Evolutionary conservation across 495 filamentous ascomycete species (phyloP).

Genomic region (Aspergillus sclerotiicarbonarius): DNA sequence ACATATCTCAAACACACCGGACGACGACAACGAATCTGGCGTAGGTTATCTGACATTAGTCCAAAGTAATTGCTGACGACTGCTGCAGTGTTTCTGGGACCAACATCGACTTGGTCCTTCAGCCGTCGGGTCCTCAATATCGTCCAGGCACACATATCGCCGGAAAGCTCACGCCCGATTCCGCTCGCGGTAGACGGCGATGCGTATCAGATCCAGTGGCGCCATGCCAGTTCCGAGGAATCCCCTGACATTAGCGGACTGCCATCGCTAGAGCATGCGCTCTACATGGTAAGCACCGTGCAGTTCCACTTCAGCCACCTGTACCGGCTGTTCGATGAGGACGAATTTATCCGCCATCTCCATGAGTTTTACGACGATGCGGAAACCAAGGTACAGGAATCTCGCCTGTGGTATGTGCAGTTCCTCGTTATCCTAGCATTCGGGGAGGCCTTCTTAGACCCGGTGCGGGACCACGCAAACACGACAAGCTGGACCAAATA

Average conservation of each 20-base stretch:
- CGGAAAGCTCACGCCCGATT: constrained; percentile 19
- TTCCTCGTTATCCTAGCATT: constrained; percentile 34
- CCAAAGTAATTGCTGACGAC: background rate
- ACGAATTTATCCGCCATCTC: constrained; percentile 29
- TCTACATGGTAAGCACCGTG: constrained; percentile 31
- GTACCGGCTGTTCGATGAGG: constrained; percentile 33
- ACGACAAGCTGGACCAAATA: constrained; percentile 22
- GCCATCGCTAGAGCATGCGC: constrained; percentile 29
- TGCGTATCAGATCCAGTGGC: constrained; percentile 32
- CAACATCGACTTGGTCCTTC: constrained; percentile 40
- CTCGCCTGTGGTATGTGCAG: constrained; percentile 34
- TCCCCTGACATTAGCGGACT: constrained; percentile 25
- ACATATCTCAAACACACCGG: constrained; percentile 20
- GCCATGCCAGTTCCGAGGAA: constrained; percentile 24
- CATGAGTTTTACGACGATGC: constrained; percentile 26
- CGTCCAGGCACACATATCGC: constrained; percentile 23
- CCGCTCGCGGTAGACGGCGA: constrained; percentile 30
- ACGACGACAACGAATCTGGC: constrained; percentile 16
- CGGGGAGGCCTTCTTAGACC: constrained; percentile 31
- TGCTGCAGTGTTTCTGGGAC: constrained; percentile 27
- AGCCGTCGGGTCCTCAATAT: constrained; percentile 30
- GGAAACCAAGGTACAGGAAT: constrained; percentile 17
- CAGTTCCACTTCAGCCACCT: constrained; percentile 32
- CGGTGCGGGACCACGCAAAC: constrained; percentile 17
- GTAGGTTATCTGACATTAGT: constrained; percentile 6